Percentiles rank a stretch among this genome's conserved stretches.
Evolutionary conservation across 1,139 yeast species (phyloP).

Genomic region (Suhomyces chickasaworum): DNA sequence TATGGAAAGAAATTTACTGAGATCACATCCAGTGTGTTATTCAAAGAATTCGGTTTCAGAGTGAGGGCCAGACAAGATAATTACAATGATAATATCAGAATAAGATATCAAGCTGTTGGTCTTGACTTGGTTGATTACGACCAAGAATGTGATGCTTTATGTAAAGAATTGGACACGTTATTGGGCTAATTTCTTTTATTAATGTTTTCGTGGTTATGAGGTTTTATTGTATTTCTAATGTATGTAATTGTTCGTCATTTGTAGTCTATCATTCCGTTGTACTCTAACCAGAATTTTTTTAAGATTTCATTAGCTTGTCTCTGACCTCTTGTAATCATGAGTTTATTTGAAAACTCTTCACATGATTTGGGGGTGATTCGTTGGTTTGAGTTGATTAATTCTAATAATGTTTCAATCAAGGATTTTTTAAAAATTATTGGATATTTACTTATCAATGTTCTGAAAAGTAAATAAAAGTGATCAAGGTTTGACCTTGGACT

Average conservation of each 20-base stretch:
- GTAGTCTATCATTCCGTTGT: slow-evolving; percentile 53
- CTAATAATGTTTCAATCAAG: slow-evolving; percentile 29
- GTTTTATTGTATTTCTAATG: slow-evolving; percentile 8
- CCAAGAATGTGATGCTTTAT: slow-evolving; percentile 63
- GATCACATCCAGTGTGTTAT: slow-evolving; percentile 54
- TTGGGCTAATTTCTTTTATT: slow-evolving; percentile 23
- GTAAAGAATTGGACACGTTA: slow-evolving; percentile 49
- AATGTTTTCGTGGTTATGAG: slow-evolving; percentile 6
- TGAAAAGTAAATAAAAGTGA: slow-evolving; percentile 54
- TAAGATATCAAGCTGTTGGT: slow-evolving; percentile 69
- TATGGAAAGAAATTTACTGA: slow-evolving; percentile 50
- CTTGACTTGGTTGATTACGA: slow-evolving; percentile 58
- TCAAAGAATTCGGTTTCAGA: slow-evolving; percentile 77
- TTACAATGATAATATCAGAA: slow-evolving; percentile 76
- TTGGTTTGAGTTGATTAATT: slow-evolving; percentile 14
- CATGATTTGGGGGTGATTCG: background rate
- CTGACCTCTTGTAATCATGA: slow-evolving; percentile 66
- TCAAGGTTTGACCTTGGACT: slow-evolving; percentile 67
- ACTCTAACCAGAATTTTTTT: slow-evolving; percentile 64
- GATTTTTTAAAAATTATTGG: slow-evolving; percentile 51
- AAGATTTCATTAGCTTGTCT: slow-evolving; percentile 58
- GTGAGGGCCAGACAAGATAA: slow-evolving; percentile 81
- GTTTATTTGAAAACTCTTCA: slow-evolving; percentile 50
- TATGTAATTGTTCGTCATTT: slow-evolving; percentile 14
- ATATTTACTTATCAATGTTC: slow-evolving; percentile 54